Evolutionary conservation across 169 alveolate species (phyloP), one percentile per base, ranked within the genome.

Genomic region (Plasmodium berghei): DNA sequence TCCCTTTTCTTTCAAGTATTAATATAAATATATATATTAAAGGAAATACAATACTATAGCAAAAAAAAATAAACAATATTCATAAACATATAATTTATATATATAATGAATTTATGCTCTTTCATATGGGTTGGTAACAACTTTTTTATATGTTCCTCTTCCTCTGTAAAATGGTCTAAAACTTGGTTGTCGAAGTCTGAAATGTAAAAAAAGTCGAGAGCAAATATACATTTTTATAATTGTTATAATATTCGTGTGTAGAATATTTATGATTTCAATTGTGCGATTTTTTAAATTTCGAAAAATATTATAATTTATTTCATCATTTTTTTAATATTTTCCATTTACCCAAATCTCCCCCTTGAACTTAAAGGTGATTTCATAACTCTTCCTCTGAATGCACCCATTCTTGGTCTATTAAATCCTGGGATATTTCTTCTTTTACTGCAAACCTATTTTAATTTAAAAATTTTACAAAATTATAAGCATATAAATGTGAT

Each of bases 401-500:
- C 77, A 56, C 86, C 67, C 20, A 66, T 80, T 62, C 28, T 67
- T 9, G 91, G 74, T 48, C 93, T 55, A 22, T 72, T 83, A 52
- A 83, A 89, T 28, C 97, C 96, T 9, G 98, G 97, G 6, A 96
- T 73, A 83, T 96, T 96, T 69, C 96, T 95, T 34, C 98, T 73
- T 74, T 96, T 96, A 8, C 95, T 93, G 20, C 83, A 92, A 46
- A 94, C 96, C 96, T 94, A 58, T 42, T 52, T 48, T 34, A 34
- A 34, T 34, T 34, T 34, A 0, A 34, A 34, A 34, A 34, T 3
- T 34, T 0, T 4, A 1, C 42, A 34, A 34, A 34, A 34, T 34
- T 34, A 3, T 34, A 34, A 3, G 42, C 0, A 34, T 34, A 3
- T 4, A 34, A 3, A 5, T 3, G 5, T 4, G 42, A 0, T 34